A percentile compares a stretch with the other conserved stretches of the same genome.
Conservation (phyloP, 139 green algal species). For the Eudorina sp. region DNA sequence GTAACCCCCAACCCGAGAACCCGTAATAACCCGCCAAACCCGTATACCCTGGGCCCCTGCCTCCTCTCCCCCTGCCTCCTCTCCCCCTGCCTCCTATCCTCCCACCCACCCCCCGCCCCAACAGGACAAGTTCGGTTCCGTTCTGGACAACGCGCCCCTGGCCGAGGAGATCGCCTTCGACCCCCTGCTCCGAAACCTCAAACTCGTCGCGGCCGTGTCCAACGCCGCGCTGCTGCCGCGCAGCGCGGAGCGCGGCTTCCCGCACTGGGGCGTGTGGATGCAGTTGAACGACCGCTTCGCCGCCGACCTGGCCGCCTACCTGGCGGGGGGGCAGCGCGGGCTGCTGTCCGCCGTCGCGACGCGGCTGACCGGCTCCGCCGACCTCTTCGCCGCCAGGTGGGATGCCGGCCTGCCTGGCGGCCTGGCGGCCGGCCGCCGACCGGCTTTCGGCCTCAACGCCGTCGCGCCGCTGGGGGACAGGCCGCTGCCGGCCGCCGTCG, state of each 20-base stretch:
- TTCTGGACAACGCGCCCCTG: conserved; percentile 82
- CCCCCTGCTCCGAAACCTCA: conserved; percentile 45
- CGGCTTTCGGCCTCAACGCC: conserved; percentile 74
- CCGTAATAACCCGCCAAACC: no score
- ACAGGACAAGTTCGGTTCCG: conserved; percentile 69
- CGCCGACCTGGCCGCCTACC: conserved; percentile 42
- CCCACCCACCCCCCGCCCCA: background rate
- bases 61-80: background rate
- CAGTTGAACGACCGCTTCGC: conserved; percentile 61
- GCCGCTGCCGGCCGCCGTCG: conserved; percentile 39
- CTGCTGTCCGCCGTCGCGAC: conserved; percentile 53
- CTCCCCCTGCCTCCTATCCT: background rate
- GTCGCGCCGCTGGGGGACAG: conserved; percentile 43
- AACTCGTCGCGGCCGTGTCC: conserved; percentile 58
- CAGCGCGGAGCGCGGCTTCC: conserved; percentile 70
- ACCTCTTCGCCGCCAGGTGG: conserved; percentile 68
- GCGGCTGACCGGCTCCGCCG: conserved; percentile 59
- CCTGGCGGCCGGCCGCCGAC: conserved; percentile 63
- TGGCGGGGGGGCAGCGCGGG: conserved; percentile 31
- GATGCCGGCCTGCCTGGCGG: conserved; percentile 62
- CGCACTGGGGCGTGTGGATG: conserved; percentile 72
- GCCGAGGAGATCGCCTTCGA: conserved; percentile 72
- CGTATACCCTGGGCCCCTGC: background rate
- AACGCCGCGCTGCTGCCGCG: conserved; percentile 68
- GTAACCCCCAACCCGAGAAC: no score